A percentile compares a stretch with the other conserved stretches of the same genome.
Evolutionary conservation across 805 yeast genomes (phyloP).

Genomic region (Lipomyces kockii): DNA sequence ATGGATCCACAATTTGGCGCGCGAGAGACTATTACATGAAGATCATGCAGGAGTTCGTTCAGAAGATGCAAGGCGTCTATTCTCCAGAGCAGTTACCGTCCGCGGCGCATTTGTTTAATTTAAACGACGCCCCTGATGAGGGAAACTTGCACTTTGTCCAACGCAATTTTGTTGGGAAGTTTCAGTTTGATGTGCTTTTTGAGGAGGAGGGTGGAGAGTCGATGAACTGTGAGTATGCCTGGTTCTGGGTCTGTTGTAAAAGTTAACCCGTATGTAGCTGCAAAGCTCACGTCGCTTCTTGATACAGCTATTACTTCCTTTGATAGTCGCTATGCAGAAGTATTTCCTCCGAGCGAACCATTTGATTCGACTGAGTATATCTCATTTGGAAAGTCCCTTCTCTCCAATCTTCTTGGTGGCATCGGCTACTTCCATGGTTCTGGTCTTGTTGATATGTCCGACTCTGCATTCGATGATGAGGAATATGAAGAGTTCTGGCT

Average conservation of each 20-base stretch:
- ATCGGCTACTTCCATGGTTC: constrained; percentile 86
- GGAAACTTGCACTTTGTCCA: constrained; percentile 85
- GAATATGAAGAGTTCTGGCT: constrained; percentile 55
- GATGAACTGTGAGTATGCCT: constrained; percentile 25
- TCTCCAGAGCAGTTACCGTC: constrained; percentile 47
- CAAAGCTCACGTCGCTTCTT: constrained; percentile 39
- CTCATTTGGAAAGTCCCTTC: constrained; percentile 72
- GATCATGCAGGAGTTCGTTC: constrained; percentile 70
- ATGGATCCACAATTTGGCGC: constrained; percentile 55
- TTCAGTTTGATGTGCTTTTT: constrained; percentile 69
- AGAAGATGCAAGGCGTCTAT: constrained; percentile 42
- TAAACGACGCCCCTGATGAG: constrained; percentile 58
- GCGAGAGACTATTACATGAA: constrained; percentile 77
- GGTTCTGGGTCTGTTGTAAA: neutral
- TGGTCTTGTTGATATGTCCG: constrained; percentile 75
- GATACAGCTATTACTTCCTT: constrained; percentile 48
- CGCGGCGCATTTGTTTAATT: constrained; percentile 51
- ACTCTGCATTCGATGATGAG: constrained; percentile 69
- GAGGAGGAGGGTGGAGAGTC: constrained; percentile 12
- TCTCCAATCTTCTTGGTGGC: constrained; percentile 88
- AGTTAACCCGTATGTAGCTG: constrained; percentile 12
- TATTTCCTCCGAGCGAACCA: constrained; percentile 61
- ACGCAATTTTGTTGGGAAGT: constrained; percentile 70
- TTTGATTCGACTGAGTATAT: constrained; percentile 52
- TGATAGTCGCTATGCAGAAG: constrained; percentile 56